Conservation (phyloP, 2,329 filamentous ascomycete genomes). For the Fusarium guadeloupense region DNA sequence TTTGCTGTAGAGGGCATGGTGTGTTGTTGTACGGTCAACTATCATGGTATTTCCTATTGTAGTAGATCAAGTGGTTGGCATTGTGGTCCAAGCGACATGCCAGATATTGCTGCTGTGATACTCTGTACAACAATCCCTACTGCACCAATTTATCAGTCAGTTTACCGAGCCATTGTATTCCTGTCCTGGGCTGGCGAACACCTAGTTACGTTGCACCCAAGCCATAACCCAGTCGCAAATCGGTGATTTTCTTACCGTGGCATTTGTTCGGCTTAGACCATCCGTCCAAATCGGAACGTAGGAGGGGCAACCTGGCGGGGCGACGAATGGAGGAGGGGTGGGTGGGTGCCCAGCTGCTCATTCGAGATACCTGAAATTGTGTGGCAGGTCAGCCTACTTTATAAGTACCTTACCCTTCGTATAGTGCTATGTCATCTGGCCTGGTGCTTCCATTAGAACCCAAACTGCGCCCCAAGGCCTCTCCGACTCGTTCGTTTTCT, state of each 20-base stretch:
- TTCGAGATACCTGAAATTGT: constrained; percentile 13
- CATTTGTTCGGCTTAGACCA: constrained; percentile 20
- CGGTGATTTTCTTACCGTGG: constrained; percentile 29
- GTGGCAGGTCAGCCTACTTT: neutral
- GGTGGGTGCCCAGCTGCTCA: constrained; percentile 24
- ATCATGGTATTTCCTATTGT: too few species aligned
- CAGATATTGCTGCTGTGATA: constrained; percentile 7
- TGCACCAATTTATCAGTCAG: constrained; percentile 17
- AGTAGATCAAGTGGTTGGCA: too few species aligned
- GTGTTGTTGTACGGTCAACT: neutral
- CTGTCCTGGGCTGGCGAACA: too few species aligned
- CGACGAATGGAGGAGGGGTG: constrained; percentile 27
- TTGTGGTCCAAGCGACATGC: neutral
- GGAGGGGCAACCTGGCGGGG: constrained; percentile 45
- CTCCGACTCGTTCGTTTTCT: constrained; percentile 31
- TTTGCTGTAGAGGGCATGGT: neutral
- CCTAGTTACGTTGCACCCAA: constrained; percentile 21
- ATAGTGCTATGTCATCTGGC: constrained; percentile 40
- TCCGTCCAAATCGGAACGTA: constrained; percentile 34
- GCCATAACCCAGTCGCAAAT: constrained; percentile 12
- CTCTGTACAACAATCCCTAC: constrained; percentile 15
- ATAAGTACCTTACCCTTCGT: constrained; percentile 21
- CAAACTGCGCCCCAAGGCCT: constrained; percentile 41
- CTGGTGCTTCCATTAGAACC: constrained; percentile 26
- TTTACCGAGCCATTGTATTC: constrained; percentile 11